Percentiles rank a stretch among this genome's conserved stretches.
Conservation (phyloP, 495 filamentous ascomycete genomes). For the Penicillium macrosclerotiorum region DNA sequence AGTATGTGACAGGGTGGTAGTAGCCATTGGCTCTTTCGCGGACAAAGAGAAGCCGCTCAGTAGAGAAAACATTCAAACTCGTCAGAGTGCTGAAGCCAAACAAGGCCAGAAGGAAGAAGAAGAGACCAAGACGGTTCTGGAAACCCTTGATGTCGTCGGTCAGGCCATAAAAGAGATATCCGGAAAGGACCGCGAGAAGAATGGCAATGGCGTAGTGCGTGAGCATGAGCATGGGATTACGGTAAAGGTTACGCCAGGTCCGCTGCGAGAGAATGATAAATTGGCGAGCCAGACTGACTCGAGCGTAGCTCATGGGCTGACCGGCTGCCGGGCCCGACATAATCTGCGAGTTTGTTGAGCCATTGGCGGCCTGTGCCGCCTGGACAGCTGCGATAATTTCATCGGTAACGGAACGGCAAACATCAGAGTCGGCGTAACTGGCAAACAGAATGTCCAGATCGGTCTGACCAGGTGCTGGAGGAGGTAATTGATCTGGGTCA, state of each 20-base stretch:
- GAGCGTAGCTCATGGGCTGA: slow-evolving; percentile 72
- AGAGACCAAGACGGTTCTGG: slow-evolving; percentile 96
- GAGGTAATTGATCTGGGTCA: slow-evolving; percentile 73
- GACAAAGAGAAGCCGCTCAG: slow-evolving; percentile 88
- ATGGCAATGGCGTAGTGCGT: slow-evolving; percentile 99
- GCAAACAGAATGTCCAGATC: slow-evolving; percentile 81
- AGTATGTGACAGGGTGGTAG: slow-evolving; percentile 97
- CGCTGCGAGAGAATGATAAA: slow-evolving; percentile 85
- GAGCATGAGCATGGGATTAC: slow-evolving; percentile 97
- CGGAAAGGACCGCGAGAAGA: slow-evolving; percentile 86
- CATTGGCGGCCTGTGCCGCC: slow-evolving; percentile 64
- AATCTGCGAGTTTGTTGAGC: slow-evolving; percentile 59
- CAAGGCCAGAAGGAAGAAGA: slow-evolving; percentile 94
- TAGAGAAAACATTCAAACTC: slow-evolving; percentile 87
- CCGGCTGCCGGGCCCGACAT: slow-evolving; percentile 40
- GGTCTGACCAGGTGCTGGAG: slow-evolving; percentile 60
- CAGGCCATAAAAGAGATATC: slow-evolving; percentile 93
- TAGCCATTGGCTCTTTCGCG: slow-evolving; percentile 96
- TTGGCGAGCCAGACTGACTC: slow-evolving; percentile 74
- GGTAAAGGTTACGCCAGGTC: slow-evolving; percentile 96
- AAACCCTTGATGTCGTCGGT: slow-evolving; percentile 96
- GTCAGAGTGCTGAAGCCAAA: slow-evolving; percentile 98
- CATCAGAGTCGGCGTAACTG: slow-evolving; percentile 73
- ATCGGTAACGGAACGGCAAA: slow-evolving; percentile 72
- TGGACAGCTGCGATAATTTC: slow-evolving; percentile 70